Base-by-base conservation (phyloP, 352 stramenopile genomes). In the Phytophthora niederhauseri region DNA sequence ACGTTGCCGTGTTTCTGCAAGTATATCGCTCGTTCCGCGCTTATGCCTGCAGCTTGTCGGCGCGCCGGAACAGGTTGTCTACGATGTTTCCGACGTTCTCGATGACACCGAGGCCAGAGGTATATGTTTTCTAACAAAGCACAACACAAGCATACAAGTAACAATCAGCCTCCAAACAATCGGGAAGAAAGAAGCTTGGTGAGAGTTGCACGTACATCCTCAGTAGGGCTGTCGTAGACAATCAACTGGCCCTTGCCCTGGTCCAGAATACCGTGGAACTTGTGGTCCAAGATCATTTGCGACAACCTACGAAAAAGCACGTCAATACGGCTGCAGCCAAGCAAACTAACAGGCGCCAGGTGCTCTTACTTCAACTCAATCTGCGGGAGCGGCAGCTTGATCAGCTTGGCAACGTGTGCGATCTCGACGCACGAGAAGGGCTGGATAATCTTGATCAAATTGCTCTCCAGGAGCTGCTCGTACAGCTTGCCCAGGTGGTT, bases 231-330 rank as follows among this genome's bases (percentile, higher is more conserved):
- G 67, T 99, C 96, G 79, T 99, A 99, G 53, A 99, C 93, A 53
- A 99, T 98, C n/a, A 99, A 84, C 72, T 99, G 97, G 28, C 98
- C 98, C 74, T 98, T 98, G 57, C 98, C 98, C 78, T 99, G 98
- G 88, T 99, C 98, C 68, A 99, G 82, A 73, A 99, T 99, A 49
- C 97, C 98, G 60, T 97, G 90, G 76, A 99, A 98, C 76, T 99
- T 99, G 70, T 98, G 97, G 85, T 99, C 98, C 66, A 99, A 78
- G 72, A 99, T 99, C 98, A 99, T 99, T 82, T 99, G 97, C 59
- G 94, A 98, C 24, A 99, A 87, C 83, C 99, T 99, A 56, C 6
- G 12, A 22, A 28, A 26, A 54, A 12, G 8, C n/a, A 53, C 12
- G 48, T 72, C 36, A 65, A 51, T 43, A 28, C 6, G 3, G 9